Percentiles rank a stretch among this genome's conserved stretches.
phyloP scores from a whole-genome alignment of 371 early-diverging fungal genomes.

The Quaeritorhiza haematococci region DNA sequence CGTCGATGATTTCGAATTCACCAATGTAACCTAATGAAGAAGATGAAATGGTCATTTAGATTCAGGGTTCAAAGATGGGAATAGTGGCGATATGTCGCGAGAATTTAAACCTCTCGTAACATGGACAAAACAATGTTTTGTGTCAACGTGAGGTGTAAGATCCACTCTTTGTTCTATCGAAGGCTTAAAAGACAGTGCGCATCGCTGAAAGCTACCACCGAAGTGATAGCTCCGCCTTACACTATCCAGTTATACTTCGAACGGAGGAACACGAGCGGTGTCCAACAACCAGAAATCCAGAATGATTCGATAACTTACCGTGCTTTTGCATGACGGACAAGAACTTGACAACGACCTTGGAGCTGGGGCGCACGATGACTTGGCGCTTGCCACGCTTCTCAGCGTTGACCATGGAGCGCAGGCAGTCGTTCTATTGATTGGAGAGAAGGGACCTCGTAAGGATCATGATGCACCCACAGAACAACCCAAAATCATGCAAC shows the following conservation, averaged over 20 bases:
- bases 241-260: conserved; percentile 70
- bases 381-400: conserved; percentile 97
- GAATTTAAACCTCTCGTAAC: conserved; percentile 20
- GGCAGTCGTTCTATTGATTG: conserved; percentile 73
- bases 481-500: neutral
- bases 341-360: conserved; percentile 97
- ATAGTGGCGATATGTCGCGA: conserved; percentile 10
- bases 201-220: conserved; percentile 13
- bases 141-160: conserved; percentile 34
- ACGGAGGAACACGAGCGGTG: conserved; percentile 4
- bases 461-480: neutral
- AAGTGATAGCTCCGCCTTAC: conserved; percentile 27
- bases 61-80: neutral
- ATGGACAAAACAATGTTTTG: conserved; percentile 1
- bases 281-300: conserved; percentile 11
- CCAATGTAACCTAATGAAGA: conserved; percentile 89
- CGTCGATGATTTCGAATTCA: conserved; percentile 97
- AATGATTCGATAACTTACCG: conserved; percentile 60
- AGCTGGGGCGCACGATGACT: conserved; percentile 93
- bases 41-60: conserved; percentile 1
- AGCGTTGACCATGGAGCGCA: conserved; percentile 99
- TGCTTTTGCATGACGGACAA: conserved; percentile 98
- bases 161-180: conserved; percentile 52
- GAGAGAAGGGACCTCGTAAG: neutral
- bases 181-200: conserved; percentile 66